phyloP scores from a whole-genome alignment of 768 basidiomycete genomes.

The Aureoboletus auriporus region DNA sequence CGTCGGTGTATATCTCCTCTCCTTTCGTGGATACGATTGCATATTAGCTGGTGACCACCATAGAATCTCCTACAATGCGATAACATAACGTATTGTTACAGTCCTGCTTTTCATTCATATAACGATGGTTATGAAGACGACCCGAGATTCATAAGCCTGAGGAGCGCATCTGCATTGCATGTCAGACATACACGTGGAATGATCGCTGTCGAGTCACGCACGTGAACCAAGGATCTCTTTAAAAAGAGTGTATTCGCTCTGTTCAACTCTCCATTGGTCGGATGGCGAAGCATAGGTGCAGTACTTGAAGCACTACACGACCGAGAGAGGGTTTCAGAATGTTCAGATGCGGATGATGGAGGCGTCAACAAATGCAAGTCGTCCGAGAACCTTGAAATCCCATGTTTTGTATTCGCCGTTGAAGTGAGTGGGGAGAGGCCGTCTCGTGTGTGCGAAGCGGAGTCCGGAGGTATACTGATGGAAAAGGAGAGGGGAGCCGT shows the following conservation, averaged over 20 bases:
- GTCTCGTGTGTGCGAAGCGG: conserved; percentile 28
- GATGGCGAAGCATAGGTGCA: background rate
- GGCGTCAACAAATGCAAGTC: background rate
- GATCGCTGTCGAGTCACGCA: conserved; percentile 1
- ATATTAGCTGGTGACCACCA: conserved; percentile 52
- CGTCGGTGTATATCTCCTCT: conserved; percentile 43
- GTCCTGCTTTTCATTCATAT: conserved; percentile 33
- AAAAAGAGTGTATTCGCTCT: background rate
- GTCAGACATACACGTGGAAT: conserved; percentile 3
- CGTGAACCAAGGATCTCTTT: background rate
- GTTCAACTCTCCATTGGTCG: background rate
- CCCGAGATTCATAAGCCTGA: background rate
- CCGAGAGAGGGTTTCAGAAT: background rate
- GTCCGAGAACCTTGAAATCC: background rate
- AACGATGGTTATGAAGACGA: conserved; percentile 33
- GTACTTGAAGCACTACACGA: background rate
- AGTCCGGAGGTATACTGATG: conserved; percentile 5
- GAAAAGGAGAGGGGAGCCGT: background rate
- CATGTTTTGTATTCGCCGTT: background rate
- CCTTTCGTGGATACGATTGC: conserved; percentile 62
- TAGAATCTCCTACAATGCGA: conserved; percentile 57
- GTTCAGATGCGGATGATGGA: background rate
- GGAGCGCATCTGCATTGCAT: background rate
- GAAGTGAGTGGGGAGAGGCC: conserved; percentile 11
- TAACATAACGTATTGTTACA: conserved; percentile 20